Percentiles rank a stretch among this genome's conserved stretches.
Evolutionary conservation across 805 yeast species (phyloP).

Genomic region (Hanseniaspora lindneri): DNA sequence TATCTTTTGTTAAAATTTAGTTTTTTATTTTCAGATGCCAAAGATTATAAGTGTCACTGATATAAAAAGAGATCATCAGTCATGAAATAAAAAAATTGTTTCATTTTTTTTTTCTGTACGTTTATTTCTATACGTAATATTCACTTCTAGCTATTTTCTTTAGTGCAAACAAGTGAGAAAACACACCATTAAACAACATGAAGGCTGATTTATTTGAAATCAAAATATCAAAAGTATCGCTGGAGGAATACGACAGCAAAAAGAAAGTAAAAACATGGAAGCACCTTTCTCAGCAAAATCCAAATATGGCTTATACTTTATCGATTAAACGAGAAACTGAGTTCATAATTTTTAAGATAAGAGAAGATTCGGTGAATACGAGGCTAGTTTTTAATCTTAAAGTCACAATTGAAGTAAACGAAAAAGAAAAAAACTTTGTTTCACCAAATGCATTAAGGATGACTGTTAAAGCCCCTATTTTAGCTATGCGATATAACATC

Average conservation of each 20-base stretch:
- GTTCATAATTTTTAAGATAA: not conserved
- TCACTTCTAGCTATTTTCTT: no score
- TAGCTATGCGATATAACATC: constrained; percentile 8
- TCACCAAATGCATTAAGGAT: constrained; percentile 1
- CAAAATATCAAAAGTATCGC: constrained; percentile 3
- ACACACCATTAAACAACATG: no score
- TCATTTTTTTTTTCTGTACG: not conserved
- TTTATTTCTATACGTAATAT: not conserved
- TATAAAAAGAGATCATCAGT: no score
- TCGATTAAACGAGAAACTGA: not conserved
- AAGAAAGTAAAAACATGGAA: constrained; percentile 8
- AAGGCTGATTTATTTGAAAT: not conserved
- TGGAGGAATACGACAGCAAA: constrained; percentile 1
- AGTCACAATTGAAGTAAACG: not conserved
- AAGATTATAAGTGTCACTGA: no score
- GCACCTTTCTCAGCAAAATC: constrained; percentile 2
- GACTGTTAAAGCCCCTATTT: constrained; percentile 11
- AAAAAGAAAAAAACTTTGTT: not conserved
- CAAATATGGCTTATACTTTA: not conserved
- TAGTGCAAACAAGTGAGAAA: no score
- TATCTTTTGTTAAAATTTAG: no score
- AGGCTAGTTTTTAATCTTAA: not conserved
- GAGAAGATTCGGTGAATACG: not conserved
- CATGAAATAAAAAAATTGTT: not conserved
- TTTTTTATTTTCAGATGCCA: no score